Conservation (phyloP, 768 basidiomycete species). For the Tephrocybe sp. region DNA sequence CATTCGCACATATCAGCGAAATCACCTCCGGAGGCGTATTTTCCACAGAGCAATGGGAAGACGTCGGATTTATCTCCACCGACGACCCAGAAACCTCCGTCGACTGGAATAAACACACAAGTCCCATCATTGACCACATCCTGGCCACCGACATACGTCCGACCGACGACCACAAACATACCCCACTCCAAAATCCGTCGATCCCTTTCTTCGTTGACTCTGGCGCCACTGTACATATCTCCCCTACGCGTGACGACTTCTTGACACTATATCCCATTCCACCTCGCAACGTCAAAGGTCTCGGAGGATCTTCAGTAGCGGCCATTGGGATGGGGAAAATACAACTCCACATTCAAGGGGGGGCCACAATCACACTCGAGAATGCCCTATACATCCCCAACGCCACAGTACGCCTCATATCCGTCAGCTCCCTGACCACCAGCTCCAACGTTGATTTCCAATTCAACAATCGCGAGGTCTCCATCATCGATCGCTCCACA, state of each 20-base stretch:
- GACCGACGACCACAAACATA: neutral
- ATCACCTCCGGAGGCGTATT: no score
- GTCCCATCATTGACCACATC: neutral
- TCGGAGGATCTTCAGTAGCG: slow-evolving; percentile 22
- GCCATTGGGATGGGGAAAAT: slow-evolving; percentile 25
- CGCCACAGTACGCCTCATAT: slow-evolving; percentile 21
- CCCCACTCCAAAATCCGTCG: neutral
- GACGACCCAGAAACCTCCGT: neutral
- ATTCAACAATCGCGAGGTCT: neutral
- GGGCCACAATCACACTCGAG: slow-evolving; percentile 11
- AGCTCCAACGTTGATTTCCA: neutral
- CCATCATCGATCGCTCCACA: slow-evolving; percentile 11
- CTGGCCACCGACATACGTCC: neutral
- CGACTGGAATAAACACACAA: neutral
- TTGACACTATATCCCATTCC: slow-evolving; percentile 18
- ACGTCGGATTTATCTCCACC: neutral
- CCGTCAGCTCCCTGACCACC: slow-evolving; percentile 14
- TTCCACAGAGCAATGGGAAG: neutral
- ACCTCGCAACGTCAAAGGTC: slow-evolving; percentile 21
- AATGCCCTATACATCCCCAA: slow-evolving; percentile 22
- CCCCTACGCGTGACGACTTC: slow-evolving; percentile 24
- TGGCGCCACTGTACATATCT: slow-evolving; percentile 24
- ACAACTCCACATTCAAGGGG: slow-evolving; percentile 13
- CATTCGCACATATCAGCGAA: no score
- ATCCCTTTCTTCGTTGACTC: slow-evolving; percentile 23